Base-by-base conservation (phyloP, 495 filamentous ascomycete species). In the Hypoxylon intermedium region DNA sequence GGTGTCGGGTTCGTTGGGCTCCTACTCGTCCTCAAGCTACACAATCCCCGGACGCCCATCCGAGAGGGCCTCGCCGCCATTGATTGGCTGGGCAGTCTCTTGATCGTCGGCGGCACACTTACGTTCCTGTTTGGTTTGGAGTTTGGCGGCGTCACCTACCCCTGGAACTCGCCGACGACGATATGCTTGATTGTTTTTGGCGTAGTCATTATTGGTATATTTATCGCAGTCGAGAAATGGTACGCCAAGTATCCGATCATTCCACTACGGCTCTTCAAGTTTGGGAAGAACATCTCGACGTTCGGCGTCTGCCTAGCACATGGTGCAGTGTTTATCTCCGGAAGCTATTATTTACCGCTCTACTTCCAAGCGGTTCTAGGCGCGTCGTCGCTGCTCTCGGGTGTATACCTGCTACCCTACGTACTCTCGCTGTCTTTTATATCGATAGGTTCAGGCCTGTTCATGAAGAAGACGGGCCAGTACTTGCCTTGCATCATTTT, bases 51-150 rank as follows among this genome's bases (percentile, higher is more conserved):
- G 60, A 91, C 90, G 0, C 82, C 86, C 0, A 68, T 93, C 11
- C 24, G 75, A 9, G 79, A 85, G 21, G 91, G 91, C 1, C 67
- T 93, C 9, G 85, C 83, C 46, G 84, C 83, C 3, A 86, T 92
- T 41, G 89, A 93, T 74, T 91, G 87, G 87, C 62, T 82, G 3
- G 89, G 89, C 9, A 84, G 81, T n/a, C 59, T 88, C 12, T 74
- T 84, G 6, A 84, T 91, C 52, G 81, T 90, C 51, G 85, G 85
- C 13, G 87, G 83, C 5, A 89, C 88, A 1, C 75, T 92, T 7
- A 90, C 93, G 83, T 82, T 94, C 61, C 80, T 93, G 5, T 84
- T 93, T 40, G 90, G 87, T 12, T 79, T 93, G 16, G 84, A 92
- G 63, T 89, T 88, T 57, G 89, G 89, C 45, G 91, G 91, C 12